Evolutionary conservation across 352 stramenopile species (phyloP).

Genomic region (Phytopythium boreale): DNA sequence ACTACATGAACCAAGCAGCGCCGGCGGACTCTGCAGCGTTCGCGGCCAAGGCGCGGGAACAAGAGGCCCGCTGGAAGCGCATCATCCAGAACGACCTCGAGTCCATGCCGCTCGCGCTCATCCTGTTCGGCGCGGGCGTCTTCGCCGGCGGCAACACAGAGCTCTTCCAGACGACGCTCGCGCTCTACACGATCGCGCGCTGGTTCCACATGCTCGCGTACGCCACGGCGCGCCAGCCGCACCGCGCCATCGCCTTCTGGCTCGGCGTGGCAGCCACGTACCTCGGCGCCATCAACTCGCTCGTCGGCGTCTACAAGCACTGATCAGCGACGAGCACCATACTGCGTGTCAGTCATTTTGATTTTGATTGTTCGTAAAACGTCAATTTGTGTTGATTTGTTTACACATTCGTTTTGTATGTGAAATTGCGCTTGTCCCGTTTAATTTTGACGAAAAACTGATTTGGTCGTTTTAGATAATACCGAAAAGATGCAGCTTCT

Average conservation of each 20-base stretch:
- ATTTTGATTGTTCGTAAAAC: neutral
- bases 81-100: constrained; percentile 63
- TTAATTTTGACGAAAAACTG: too few relatives aligned
- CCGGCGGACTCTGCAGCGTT: neutral
- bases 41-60: constrained; percentile 13
- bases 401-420: neutral
- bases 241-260: constrained; percentile 27
- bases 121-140: constrained; percentile 39
- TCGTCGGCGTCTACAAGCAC: constrained; percentile 5
- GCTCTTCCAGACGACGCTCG: constrained; percentile 28
- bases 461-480: neutral
- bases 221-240: constrained; percentile 33
- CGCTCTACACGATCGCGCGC: constrained; percentile 38
- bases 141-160: constrained; percentile 30
- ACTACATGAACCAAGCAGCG: neutral
- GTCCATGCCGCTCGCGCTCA: constrained; percentile 45
- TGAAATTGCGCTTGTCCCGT: too few relatives aligned
- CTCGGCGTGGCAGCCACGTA: constrained; percentile 8
- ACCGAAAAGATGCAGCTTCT: neutral
- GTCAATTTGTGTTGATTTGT: neutral
- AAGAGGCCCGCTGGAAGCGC: constrained; percentile 45
- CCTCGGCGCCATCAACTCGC: constrained; percentile 17
- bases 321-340: neutral
- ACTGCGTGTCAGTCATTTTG: neutral
- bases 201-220: constrained; percentile 42